phyloP scores from a whole-genome alignment of 75 land plant species.

The Cunninghamia lanceolata region DNA sequence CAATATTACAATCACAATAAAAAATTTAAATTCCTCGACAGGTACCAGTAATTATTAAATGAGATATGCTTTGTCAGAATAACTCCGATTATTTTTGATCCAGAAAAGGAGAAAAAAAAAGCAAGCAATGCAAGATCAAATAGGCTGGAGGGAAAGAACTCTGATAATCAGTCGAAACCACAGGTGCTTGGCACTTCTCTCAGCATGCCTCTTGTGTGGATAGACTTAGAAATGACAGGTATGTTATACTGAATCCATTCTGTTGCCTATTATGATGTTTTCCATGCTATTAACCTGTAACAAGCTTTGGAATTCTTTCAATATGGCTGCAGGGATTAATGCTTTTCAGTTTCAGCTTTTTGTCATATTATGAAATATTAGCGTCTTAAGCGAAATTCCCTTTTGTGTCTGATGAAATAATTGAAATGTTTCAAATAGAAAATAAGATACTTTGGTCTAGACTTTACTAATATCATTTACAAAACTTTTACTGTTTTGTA shows the following conservation, averaged over 20 bases:
- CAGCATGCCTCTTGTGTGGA: conserved; percentile 89
- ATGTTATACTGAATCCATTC: background rate
- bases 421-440: background rate
- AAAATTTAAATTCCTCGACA: background rate
- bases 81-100: background rate
- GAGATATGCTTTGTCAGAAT: background rate
- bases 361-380: background rate
- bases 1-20: background rate
- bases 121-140: background rate
- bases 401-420: background rate
- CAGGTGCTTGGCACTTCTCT: conserved; percentile 4
- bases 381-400: background rate
- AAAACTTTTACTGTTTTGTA: background rate
- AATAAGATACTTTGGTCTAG: background rate
- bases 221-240: conserved; percentile 98
- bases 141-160: background rate
- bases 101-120: conserved; percentile 3
- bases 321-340: background rate
- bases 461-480: background rate
- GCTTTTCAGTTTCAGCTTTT: background rate
- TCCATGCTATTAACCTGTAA: background rate
- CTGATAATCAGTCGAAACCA: background rate
- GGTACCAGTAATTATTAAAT: background rate
- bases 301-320: background rate
- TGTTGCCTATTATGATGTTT: background rate